Evolutionary conservation across 192 early-diverging fungal species (phyloP).

Genomic region (Helicostylum pulchrum): DNA sequence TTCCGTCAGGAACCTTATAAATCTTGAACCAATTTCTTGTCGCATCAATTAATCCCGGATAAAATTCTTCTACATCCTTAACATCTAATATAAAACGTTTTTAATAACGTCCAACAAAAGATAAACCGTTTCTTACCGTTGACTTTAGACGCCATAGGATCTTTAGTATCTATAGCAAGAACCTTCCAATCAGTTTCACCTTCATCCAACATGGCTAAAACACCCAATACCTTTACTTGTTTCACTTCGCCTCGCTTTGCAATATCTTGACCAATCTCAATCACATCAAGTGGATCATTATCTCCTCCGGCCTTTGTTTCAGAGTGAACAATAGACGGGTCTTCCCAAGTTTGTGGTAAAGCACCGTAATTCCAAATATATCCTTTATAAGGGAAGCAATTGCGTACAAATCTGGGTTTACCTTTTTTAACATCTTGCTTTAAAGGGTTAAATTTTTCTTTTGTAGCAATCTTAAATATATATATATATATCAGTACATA

Average conservation of each 20-base stretch:
- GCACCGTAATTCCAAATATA: slow-evolving; percentile 99
- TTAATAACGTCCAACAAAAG: not conserved
- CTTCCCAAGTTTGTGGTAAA: slow-evolving; percentile 99
- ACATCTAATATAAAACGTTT: slow-evolving; percentile 55
- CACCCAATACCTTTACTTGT: slow-evolving; percentile 97
- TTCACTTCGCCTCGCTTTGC: slow-evolving; percentile 92
- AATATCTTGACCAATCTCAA: slow-evolving; percentile 95
- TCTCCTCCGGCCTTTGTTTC: slow-evolving; percentile 96
- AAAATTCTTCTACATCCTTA: slow-evolving; percentile 95
- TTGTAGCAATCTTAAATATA: slow-evolving; percentile 94
- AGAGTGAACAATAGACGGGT: slow-evolving; percentile 79
- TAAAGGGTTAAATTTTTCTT: slow-evolving; percentile 95
- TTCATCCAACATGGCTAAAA: slow-evolving; percentile 97
- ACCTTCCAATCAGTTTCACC: slow-evolving; percentile 99
- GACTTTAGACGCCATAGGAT: slow-evolving; percentile 92
- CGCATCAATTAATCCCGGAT: slow-evolving; percentile 93
- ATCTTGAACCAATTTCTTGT: slow-evolving; percentile 99
- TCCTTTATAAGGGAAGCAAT: slow-evolving; percentile 99
- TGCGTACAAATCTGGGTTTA: slow-evolving; percentile 96
- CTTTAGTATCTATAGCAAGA: slow-evolving; percentile 94
- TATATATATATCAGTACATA: not conserved
- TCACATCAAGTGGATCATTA: slow-evolving; percentile 97
- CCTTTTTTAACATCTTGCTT: slow-evolving; percentile 99
- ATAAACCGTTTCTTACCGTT: slow-evolving; percentile 54
- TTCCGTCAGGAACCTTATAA: slow-evolving; percentile 99